Evolutionary conservation across 164 flowering plant genomes (phyloP).

Genomic region (Stephania japonica): DNA sequence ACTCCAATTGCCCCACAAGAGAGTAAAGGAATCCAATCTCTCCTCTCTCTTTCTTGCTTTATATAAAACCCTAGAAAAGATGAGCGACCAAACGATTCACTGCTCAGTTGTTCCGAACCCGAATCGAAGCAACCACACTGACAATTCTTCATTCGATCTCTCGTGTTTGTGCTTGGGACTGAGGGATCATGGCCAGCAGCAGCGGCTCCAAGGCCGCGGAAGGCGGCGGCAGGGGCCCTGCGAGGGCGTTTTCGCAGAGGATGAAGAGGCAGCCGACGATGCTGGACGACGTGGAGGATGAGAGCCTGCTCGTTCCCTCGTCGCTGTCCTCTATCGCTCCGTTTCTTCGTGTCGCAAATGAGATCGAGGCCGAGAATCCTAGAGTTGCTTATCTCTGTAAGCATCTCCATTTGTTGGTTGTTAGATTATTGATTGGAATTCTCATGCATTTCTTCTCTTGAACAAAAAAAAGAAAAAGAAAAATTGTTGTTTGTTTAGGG

Average conservation of each 20-base stretch:
- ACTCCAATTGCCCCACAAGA: slow-evolving; percentile 8
- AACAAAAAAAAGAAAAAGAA: no score
- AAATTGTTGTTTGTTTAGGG: no score
- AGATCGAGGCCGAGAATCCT: slow-evolving; percentile 58
- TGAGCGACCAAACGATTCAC: background rate
- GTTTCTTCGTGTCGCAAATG: slow-evolving; percentile 90
- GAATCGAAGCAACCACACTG: background rate
- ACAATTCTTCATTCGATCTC: background rate
- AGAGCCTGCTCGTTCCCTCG: slow-evolving; percentile 55
- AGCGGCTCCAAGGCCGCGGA: slow-evolving; percentile 26
- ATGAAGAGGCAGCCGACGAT: slow-evolving; percentile 20
- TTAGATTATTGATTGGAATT: no score
- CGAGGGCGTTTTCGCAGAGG: slow-evolving; percentile 15
- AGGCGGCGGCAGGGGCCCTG: background rate
- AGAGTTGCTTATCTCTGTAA: slow-evolving; percentile 86
- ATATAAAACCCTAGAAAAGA: background rate
- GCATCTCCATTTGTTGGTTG: slow-evolving; percentile 10
- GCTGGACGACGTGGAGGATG: slow-evolving; percentile 21
- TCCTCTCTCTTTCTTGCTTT: background rate
- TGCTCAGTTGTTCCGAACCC: background rate
- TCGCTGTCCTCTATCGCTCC: slow-evolving; percentile 70
- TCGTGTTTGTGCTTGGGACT: background rate
- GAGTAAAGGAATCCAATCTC: slow-evolving; percentile 11
- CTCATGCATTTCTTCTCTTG: no score
- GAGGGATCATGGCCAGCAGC: slow-evolving; percentile 25